Percentiles rank a stretch among this genome's conserved stretches.
These are phyloP conservation scores for Kodamaea suecica DNA, from an alignment of 1,139 yeast species.

Conservation along the genomic window DNA sequence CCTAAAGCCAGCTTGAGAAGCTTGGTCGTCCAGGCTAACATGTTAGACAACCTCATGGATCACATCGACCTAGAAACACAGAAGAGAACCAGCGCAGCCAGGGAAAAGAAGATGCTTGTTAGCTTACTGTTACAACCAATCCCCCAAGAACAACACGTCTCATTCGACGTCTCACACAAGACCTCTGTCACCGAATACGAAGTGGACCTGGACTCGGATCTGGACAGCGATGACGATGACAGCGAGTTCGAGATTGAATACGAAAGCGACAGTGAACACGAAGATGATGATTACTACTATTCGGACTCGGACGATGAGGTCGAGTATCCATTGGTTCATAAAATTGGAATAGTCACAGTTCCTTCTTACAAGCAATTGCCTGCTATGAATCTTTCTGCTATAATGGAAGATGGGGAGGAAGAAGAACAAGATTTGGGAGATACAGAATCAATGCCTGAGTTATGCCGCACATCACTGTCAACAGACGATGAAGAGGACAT, in stretches of 20 bases:
- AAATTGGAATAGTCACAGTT: conserved; percentile 1
- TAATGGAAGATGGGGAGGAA: conserved; percentile 23
- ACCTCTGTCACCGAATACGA: conserved; percentile 24
- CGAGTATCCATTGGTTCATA: too few species aligned
- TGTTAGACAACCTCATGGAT: conserved; percentile 69
- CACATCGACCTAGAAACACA: conserved; percentile 34
- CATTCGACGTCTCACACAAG: conserved; percentile 12
- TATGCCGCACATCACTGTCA: conserved; percentile 21
- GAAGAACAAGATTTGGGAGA: conserved; percentile 19
- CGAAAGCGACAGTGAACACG: conserved; percentile 8
- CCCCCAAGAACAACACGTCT: too few species aligned
- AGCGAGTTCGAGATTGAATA: conserved; percentile 5
- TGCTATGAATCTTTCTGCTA: conserved; percentile 22
- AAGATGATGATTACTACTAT: conserved; percentile 26
- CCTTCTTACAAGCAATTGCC: conserved; percentile 22
- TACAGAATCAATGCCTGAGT: conserved; percentile 21
- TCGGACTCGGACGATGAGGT: conserved; percentile 18
- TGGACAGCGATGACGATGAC: conserved; percentile 13
- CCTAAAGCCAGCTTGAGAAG: conserved; percentile 59
- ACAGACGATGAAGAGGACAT: conserved; percentile 27
- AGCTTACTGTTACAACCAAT: too few species aligned
- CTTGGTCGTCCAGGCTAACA: conserved; percentile 72
- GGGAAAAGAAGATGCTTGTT: conserved; percentile 8
- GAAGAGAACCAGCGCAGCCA: conserved; percentile 17
- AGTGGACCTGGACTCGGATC: conserved; percentile 16